These are phyloP conservation scores for Simplicillium sp. DNA, from an alignment of 2,329 filamentous ascomycete genomes.

Conservation along the genomic window DNA sequence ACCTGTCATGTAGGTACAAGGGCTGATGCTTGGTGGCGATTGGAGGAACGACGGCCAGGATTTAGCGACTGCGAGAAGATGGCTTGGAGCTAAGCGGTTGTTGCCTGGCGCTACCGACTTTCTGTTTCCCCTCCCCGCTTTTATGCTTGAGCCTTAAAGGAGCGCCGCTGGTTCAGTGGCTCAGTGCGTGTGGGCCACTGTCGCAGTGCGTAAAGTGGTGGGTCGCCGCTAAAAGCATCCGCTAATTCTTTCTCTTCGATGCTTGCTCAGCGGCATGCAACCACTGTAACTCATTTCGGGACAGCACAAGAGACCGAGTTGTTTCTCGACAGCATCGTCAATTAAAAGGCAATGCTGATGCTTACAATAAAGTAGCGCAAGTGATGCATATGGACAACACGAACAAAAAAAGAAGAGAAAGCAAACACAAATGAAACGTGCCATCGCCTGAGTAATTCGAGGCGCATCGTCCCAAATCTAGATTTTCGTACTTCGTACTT, in stretches of 20 bases:
- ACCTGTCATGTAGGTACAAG: too few relatives aligned
- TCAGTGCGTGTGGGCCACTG: neutral
- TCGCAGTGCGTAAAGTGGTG: conserved; percentile 8
- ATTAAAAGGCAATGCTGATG: conserved; percentile 12
- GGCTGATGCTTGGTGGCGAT: too few relatives aligned
- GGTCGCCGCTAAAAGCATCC: neutral
- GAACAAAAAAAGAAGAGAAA: neutral
- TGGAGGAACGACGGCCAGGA: too few relatives aligned
- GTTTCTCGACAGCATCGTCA: conserved; percentile 1
- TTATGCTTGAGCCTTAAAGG: too few relatives aligned
- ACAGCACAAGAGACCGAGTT: neutral
- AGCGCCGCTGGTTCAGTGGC: neutral
- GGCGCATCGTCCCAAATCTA: too few relatives aligned
- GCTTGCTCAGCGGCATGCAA: neutral
- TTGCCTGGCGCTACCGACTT: conserved; percentile 19
- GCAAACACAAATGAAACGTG: neutral
- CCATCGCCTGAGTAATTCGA: neutral
- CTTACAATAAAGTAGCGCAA: neutral
- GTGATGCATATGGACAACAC: neutral
- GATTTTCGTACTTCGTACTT: too few relatives aligned
- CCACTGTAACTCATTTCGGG: neutral
- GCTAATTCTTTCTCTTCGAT: neutral
- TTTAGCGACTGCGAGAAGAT: too few relatives aligned
- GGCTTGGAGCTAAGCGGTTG: conserved; percentile 10
- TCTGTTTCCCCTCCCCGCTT: conserved; percentile 2